These are phyloP conservation scores for Skeletonema costatum DNA, from an alignment of 108 stramenopile species.

Conservation along the genomic window DNA sequence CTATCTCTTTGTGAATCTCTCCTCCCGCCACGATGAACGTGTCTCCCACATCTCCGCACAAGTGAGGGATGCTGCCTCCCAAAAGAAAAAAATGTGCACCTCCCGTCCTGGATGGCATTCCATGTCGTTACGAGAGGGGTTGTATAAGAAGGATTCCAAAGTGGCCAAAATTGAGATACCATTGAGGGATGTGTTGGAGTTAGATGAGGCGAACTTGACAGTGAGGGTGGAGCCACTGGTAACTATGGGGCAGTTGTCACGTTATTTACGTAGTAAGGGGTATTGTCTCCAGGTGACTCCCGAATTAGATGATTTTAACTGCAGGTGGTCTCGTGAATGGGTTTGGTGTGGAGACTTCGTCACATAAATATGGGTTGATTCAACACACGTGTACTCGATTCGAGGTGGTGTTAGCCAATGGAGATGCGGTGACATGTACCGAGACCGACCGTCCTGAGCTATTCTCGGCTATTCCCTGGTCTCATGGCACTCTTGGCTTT, in stretches of 20 bases:
- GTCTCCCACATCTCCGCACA: slow-evolving; percentile 18
- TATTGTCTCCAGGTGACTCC: slow-evolving; percentile 52
- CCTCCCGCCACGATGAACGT: slow-evolving; percentile 25
- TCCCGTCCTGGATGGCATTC: slow-evolving; percentile 39
- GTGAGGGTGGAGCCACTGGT: slow-evolving; percentile 47
- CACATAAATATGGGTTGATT: slow-evolving; percentile 60
- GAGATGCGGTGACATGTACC: slow-evolving; percentile 47
- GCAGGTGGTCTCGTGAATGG: slow-evolving; percentile 65
- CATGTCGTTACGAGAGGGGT: slow-evolving; percentile 22
- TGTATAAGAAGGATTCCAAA: slow-evolving; percentile 31
- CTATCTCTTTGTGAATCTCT: neutral
- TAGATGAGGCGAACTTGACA: slow-evolving; percentile 30
- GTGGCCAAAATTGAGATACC: slow-evolving; percentile 45
- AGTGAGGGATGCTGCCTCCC: slow-evolving; percentile 18
- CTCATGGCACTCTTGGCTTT: slow-evolving; percentile 64
- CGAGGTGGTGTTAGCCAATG: slow-evolving; percentile 51
- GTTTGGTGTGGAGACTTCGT: slow-evolving; percentile 61
- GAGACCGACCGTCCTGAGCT: slow-evolving; percentile 57
- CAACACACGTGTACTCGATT: slow-evolving; percentile 54
- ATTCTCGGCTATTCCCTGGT: slow-evolving; percentile 70
- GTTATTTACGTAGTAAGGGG: slow-evolving; percentile 37
- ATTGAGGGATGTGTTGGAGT: slow-evolving; percentile 39
- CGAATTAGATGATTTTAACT: slow-evolving; percentile 69
- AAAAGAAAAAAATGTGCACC: slow-evolving; percentile 29
- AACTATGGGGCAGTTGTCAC: slow-evolving; percentile 48